Percentiles rank a stretch among this genome's conserved stretches.
Evolutionary conservation across 805 yeast genomes (phyloP).

Genomic region (Candida maesae): DNA sequence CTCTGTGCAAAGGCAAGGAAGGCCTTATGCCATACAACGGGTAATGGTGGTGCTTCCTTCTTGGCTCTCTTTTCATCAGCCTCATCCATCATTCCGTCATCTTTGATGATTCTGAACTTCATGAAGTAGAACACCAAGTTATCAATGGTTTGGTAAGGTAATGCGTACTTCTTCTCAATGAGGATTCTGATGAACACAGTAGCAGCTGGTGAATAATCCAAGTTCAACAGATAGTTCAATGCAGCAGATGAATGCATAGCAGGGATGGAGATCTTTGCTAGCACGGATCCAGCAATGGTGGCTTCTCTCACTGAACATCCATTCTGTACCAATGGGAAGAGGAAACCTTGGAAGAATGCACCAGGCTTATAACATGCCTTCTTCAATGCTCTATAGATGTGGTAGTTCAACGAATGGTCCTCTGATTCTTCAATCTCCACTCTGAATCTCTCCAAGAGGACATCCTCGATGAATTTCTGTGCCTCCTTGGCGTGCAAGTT

Average conservation of each 20-base stretch:
- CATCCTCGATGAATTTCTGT: slow-evolving; percentile 70
- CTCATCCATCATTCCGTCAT: slow-evolving; percentile 36
- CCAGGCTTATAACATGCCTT: slow-evolving; percentile 95
- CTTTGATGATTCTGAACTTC: slow-evolving; percentile 69
- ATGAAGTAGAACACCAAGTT: slow-evolving; percentile 91
- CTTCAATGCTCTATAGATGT: slow-evolving; percentile 85
- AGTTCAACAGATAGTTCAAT: slow-evolving; percentile 72
- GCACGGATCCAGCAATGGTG: slow-evolving; percentile 87
- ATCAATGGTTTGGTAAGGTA: slow-evolving; percentile 95
- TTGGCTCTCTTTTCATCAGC: slow-evolving; percentile 36
- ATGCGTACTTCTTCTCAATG: slow-evolving; percentile 91
- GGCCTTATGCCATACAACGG: slow-evolving; percentile 97
- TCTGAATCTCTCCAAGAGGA: slow-evolving; percentile 70
- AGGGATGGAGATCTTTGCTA: slow-evolving; percentile 87
- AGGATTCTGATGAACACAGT: slow-evolving; percentile 87
- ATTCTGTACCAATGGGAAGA: slow-evolving; percentile 86
- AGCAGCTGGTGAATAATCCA: slow-evolving; percentile 83
- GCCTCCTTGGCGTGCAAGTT: slow-evolving; percentile 85
- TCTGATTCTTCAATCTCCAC: slow-evolving; percentile 67
- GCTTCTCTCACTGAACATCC: slow-evolving; percentile 93
- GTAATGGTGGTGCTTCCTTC: slow-evolving; percentile 51
- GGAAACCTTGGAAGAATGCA: slow-evolving; percentile 94
- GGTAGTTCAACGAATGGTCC: slow-evolving; percentile 82
- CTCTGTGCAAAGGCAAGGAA: slow-evolving; percentile 92
- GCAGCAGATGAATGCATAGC: slow-evolving; percentile 97